Percentiles rank a stretch among this genome's conserved stretches.
Evolutionary conservation across 1,139 yeast genomes (phyloP).

Genomic region (Taiozyma onychis): DNA sequence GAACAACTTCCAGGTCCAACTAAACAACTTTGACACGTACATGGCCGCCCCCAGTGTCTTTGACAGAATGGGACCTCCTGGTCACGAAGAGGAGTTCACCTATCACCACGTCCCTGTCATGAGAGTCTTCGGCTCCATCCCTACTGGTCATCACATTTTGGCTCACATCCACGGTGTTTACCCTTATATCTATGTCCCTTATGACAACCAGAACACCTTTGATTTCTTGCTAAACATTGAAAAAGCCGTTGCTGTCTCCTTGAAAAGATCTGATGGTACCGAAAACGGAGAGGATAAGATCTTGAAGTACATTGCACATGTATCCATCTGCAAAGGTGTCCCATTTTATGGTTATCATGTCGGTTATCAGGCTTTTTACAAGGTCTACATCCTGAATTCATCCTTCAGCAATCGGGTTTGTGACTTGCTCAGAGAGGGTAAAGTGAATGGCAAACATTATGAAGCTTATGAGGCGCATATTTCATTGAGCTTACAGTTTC

Average conservation of each 20-base stretch:
- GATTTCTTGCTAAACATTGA: slow-evolving; percentile 16
- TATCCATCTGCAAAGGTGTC: slow-evolving; percentile 65
- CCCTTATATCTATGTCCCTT: slow-evolving; percentile 74
- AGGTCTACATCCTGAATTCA: slow-evolving; percentile 65
- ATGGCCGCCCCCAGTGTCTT: slow-evolving; percentile 41
- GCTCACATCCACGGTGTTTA: slow-evolving; percentile 80
- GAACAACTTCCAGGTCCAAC: slow-evolving; percentile 32
- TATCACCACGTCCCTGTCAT: slow-evolving; percentile 60
- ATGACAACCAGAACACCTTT: slow-evolving; percentile 31
- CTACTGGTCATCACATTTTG: slow-evolving; percentile 47
- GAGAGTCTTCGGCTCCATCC: slow-evolving; percentile 66
- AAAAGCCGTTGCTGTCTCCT: slow-evolving; percentile 12
- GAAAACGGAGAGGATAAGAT: slow-evolving; percentile 18
- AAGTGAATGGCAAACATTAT: slow-evolving; percentile 28
- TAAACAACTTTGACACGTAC: slow-evolving; percentile 60
- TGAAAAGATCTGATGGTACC: slow-evolving; percentile 9
- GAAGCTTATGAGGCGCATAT: slow-evolving; percentile 77
- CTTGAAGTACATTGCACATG: slow-evolving; percentile 53
- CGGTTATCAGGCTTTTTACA: slow-evolving; percentile 59
- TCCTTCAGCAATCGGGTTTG: slow-evolving; percentile 52
- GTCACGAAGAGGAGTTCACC: slow-evolving; percentile 15
- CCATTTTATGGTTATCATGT: slow-evolving; percentile 82
- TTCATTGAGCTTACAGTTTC: slow-evolving; percentile 69
- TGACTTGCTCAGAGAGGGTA: slow-evolving; percentile 50
- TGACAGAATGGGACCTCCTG: slow-evolving; percentile 31